phyloP scores from a whole-genome alignment of 1,284 basidiomycete genomes.

The Erythrobasidium hasegawianum region DNA sequence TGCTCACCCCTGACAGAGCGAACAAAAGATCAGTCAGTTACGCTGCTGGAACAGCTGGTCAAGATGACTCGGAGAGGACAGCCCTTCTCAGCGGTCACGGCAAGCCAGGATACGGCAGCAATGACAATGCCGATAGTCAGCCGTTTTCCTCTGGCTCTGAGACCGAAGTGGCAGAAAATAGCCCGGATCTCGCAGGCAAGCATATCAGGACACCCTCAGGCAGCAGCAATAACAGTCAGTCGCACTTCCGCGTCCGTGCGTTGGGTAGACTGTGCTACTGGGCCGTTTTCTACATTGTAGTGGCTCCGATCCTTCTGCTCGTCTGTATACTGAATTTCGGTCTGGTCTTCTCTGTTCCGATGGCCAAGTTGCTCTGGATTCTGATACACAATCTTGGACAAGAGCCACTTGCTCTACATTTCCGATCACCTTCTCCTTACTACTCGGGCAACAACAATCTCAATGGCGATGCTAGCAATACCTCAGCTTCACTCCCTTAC shows the following conservation, averaged over 20 bases:
- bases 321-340: constrained; percentile 90
- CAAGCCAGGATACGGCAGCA: constrained; percentile 5
- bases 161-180: constrained; percentile 41
- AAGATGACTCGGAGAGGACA: constrained; percentile 3
- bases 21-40: constrained; percentile 1
- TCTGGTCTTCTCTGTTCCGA: constrained; percentile 88
- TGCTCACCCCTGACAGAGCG: background rate
- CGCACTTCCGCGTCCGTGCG: constrained; percentile 48
- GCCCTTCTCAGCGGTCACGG: background rate
- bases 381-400: constrained; percentile 77
- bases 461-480: constrained; percentile 34
- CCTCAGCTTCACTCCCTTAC: constrained; percentile 36
- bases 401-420: constrained; percentile 81
- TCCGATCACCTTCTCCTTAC: constrained; percentile 70
- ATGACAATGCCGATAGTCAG: background rate
- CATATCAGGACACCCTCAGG: constrained; percentile 37
- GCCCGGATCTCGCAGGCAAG: constrained; percentile 41
- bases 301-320: constrained; percentile 81
- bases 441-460: constrained; percentile 39
- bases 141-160: constrained; percentile 13
- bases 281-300: constrained; percentile 66
- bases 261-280: constrained; percentile 68
- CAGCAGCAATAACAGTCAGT: constrained; percentile 21
- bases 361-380: constrained; percentile 95
- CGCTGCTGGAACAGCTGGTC: background rate